These are phyloP conservation scores for Kodamaea arcana DNA, from an alignment of 1,139 yeast genomes.

Conservation along the genomic window DNA sequence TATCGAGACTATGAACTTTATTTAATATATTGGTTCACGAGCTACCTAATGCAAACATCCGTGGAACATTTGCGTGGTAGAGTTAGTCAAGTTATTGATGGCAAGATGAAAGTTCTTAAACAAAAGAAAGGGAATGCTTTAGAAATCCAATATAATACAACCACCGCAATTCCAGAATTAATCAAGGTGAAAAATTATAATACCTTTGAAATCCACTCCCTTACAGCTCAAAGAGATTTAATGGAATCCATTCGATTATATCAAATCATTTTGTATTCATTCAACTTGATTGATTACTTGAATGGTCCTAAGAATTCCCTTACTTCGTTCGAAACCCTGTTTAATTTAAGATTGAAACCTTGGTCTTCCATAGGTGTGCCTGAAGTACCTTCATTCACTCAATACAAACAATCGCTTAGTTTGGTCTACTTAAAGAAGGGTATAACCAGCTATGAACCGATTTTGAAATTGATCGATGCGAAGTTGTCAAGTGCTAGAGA, in stretches of 20 bases:
- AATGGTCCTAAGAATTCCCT: constrained; percentile 34
- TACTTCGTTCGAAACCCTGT: constrained; percentile 49
- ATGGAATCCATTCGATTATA: constrained; percentile 22
- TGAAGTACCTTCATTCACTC: constrained; percentile 47
- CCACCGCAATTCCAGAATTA: constrained; percentile 22
- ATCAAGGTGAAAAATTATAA: constrained; percentile 16
- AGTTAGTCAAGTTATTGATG: constrained; percentile 30
- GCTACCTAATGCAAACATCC: constrained; percentile 48
- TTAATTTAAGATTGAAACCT: constrained; percentile 71
- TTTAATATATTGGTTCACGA: constrained; percentile 64
- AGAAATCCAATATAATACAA: constrained; percentile 27
- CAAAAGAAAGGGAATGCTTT: constrained; percentile 34
- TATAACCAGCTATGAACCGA: constrained; percentile 7
- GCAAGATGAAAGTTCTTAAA: constrained; percentile 34
- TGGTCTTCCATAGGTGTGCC: constrained; percentile 85
- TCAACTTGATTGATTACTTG: constrained; percentile 25
- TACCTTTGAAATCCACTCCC: constrained; percentile 13
- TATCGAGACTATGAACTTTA: constrained; percentile 70
- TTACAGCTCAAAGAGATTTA: constrained; percentile 29
- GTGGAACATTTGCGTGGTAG: constrained; percentile 50
- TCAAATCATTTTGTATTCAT: constrained; percentile 22
- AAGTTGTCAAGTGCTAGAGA: constrained; percentile 10
- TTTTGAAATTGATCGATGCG: constrained; percentile 9
- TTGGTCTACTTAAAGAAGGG: constrained; percentile 6
- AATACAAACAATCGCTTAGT: constrained; percentile 21